phyloP scores from a whole-genome alignment of 1,284 basidiomycete genomes.

The Naganishia liquefaciens region DNA sequence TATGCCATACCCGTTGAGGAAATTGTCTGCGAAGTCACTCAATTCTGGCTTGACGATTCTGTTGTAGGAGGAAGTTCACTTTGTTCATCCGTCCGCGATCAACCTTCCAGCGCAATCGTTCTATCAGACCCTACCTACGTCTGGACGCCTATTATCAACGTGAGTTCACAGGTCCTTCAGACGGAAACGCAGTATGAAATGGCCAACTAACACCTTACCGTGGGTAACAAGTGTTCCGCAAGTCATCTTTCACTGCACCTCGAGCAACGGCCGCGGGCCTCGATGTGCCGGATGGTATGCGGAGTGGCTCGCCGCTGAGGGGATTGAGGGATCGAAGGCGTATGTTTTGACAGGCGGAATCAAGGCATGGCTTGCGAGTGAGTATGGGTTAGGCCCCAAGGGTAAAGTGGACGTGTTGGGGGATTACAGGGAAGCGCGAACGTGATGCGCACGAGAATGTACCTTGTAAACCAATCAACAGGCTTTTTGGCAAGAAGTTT shows the following conservation, averaged over 20 bases:
- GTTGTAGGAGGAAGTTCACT: constrained; percentile 34
- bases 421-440: constrained; percentile 1
- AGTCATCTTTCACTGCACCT: constrained; percentile 50
- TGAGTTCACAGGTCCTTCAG: not conserved
- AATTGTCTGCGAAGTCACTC: not conserved
- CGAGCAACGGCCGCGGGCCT: constrained; percentile 43
- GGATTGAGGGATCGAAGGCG: constrained; percentile 29
- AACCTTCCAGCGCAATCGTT: constrained; percentile 47
- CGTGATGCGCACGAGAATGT: not conserved
- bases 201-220: not conserved
- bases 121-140: constrained; percentile 38
- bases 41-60: not conserved
- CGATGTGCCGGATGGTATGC: constrained; percentile 49
- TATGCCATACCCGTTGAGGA: constrained; percentile 18
- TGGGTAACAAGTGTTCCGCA: constrained; percentile 10
- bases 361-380: constrained; percentile 39
- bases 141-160: constrained; percentile 34
- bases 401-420: constrained; percentile 12
- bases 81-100: constrained; percentile 41
- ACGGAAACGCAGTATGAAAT: not conserved
- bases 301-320: constrained; percentile 40
- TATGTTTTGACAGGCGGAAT: constrained; percentile 46
- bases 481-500: too few species aligned
- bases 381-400: constrained; percentile 1
- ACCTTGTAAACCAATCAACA: too few species aligned